phyloP scores from a whole-genome alignment of 805 yeast genomes.

The Lachancea nothofagi region DNA sequence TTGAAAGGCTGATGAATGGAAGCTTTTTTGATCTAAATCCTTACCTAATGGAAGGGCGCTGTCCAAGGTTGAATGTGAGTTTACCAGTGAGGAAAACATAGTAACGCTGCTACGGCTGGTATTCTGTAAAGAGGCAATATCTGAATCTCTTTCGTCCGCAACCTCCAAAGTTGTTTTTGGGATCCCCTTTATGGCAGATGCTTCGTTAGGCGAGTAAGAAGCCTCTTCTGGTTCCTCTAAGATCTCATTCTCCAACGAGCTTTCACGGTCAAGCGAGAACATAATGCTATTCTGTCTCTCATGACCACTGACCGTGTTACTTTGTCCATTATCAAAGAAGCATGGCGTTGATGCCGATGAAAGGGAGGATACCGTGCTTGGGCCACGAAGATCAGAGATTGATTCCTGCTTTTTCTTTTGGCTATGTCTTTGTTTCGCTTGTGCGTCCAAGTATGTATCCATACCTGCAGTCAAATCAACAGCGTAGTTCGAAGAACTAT shows the following conservation, averaged over 20 bases:
- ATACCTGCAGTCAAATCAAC: conserved; percentile 9
- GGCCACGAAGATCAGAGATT: conserved; percentile 21
- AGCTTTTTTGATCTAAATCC: background rate
- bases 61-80: conserved; percentile 21
- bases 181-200: conserved; percentile 16
- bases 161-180: conserved; percentile 15
- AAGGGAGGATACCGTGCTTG: conserved; percentile 14
- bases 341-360: conserved; percentile 23
- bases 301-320: background rate
- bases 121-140: conserved; percentile 8
- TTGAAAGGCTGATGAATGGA: background rate
- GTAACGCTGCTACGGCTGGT: conserved; percentile 20
- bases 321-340: conserved; percentile 11
- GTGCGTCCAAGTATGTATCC: conserved; percentile 25
- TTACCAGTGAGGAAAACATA: conserved; percentile 23
- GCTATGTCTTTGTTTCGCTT: conserved; percentile 10
- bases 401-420: conserved; percentile 32
- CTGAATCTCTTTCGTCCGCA: conserved; percentile 14
- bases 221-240: conserved; percentile 15
- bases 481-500: conserved; percentile 12
- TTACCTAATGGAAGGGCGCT: conserved; percentile 12
- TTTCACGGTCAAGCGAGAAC: conserved; percentile 10
- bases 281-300: conserved; percentile 13
- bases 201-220: conserved; percentile 15
- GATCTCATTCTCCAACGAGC: conserved; percentile 12